Conservation (phyloP, 75 land plant species). For the Selaginella tamariscina region DNA sequence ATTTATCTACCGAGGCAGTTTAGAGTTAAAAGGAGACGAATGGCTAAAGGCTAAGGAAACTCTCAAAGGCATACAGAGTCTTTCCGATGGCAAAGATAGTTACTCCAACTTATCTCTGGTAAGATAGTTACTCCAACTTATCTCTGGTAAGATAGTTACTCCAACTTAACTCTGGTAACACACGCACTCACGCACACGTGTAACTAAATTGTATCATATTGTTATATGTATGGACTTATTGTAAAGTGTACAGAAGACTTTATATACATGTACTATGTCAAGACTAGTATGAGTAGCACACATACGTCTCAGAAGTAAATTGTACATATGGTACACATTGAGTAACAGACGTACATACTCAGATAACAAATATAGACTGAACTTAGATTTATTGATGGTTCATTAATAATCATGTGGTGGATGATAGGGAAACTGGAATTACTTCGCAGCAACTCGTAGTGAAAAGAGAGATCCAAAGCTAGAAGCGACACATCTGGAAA, state of each 20-base stretch:
- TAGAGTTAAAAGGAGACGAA: constrained; percentile 84
- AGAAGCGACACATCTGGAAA: constrained; percentile 94
- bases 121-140: constrained; percentile 62
- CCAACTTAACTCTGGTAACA: constrained; percentile 64
- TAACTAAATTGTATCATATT: too few relatives aligned
- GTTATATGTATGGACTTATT: too few relatives aligned
- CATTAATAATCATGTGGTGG: not conserved
- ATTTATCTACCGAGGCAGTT: constrained; percentile 65
- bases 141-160: constrained; percentile 78
- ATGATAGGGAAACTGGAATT: constrained; percentile 90
- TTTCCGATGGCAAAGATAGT: constrained; percentile 78
- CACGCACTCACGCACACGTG: too few relatives aligned
- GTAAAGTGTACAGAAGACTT: too few relatives aligned
- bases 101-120: constrained; percentile 71
- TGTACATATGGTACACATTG: too few relatives aligned
- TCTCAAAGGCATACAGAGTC: constrained; percentile 56
- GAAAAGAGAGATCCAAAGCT: constrained; percentile 78
- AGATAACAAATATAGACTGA: too few relatives aligned
- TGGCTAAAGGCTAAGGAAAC: constrained; percentile 98
- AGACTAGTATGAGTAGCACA: too few relatives aligned
- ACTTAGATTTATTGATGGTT: too few relatives aligned
- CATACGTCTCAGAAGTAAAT: too few relatives aligned
- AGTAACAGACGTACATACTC: too few relatives aligned
- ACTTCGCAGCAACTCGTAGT: constrained; percentile 69
- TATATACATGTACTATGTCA: too few relatives aligned